These are phyloP conservation scores for Wakefieldia striispora DNA, from an alignment of 768 basidiomycete genomes.

Conservation along the genomic window DNA sequence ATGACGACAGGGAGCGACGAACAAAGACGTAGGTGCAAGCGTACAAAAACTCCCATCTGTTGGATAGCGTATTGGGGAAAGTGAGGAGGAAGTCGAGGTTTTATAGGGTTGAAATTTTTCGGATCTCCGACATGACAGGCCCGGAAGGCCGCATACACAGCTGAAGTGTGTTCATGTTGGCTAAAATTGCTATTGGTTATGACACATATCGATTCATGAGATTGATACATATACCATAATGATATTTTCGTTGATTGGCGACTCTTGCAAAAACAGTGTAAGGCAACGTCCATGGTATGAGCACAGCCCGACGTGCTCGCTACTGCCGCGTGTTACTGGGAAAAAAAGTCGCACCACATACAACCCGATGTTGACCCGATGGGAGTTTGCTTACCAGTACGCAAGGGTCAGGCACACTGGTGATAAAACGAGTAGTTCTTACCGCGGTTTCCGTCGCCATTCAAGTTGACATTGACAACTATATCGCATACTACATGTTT, in stretches of 20 bases:
- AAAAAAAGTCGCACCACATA: background rate
- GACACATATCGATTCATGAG: constrained; percentile 7
- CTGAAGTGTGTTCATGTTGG: background rate
- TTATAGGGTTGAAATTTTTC: constrained; percentile 21
- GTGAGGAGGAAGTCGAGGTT: background rate
- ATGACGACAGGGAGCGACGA: constrained; percentile 8
- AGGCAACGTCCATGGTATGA: no score
- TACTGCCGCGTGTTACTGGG: background rate
- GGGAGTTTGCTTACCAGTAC: background rate
- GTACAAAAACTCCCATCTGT: constrained; percentile 34
- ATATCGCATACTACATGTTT: no score
- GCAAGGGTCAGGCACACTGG: no score
- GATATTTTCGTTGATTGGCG: constrained; percentile 4
- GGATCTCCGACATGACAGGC: constrained; percentile 28
- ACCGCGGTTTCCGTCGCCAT: no score
- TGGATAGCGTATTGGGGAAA: constrained; percentile 27
- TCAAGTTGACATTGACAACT: no score
- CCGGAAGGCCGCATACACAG: constrained; percentile 15
- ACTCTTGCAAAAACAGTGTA: no score
- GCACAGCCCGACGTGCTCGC: no score
- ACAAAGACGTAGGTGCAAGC: constrained; percentile 29
- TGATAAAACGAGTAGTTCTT: no score
- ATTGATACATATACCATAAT: background rate
- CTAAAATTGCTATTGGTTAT: constrained; percentile 25
- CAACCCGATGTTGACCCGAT: background rate